Conservation (phyloP, 129 eudicot genomes). For the Tagetes erecta region DNA sequence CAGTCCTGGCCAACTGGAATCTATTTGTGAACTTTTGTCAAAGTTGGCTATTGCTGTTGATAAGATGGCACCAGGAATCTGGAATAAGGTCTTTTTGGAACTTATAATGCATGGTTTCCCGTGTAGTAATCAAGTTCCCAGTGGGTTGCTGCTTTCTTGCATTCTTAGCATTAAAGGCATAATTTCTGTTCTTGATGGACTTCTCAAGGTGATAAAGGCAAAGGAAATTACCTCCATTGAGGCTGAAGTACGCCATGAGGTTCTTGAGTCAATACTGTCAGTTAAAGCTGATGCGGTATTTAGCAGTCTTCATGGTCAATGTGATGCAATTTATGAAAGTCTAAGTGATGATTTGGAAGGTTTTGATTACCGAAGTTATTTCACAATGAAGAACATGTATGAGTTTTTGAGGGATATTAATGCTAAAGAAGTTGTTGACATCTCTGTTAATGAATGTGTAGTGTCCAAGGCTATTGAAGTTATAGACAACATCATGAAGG, state of each 20-base stretch:
- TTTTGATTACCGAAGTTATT: constrained; percentile 63
- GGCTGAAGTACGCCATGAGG: constrained; percentile 46
- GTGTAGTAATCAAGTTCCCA: constrained; percentile 48
- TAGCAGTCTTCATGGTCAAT: constrained; percentile 53
- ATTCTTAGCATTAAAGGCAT: constrained; percentile 68
- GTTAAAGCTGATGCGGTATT: constrained; percentile 70
- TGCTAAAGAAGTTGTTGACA: constrained; percentile 42
- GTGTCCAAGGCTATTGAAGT: constrained; percentile 61
- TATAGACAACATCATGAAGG: constrained; percentile 51
- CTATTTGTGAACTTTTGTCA: constrained; percentile 51
- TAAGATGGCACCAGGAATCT: constrained; percentile 58
- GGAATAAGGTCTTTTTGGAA: constrained; percentile 63
- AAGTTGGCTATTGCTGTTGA: constrained; percentile 50
- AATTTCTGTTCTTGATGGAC: constrained; percentile 48
- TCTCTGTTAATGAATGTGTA: constrained; percentile 50
- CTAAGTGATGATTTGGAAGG: constrained; percentile 52
- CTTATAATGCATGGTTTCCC: constrained; percentile 87
- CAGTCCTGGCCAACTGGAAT: constrained; percentile 45
- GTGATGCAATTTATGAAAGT: constrained; percentile 56
- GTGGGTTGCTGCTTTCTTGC: constrained; percentile 73
- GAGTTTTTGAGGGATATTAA: constrained; percentile 46
- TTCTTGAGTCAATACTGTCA: constrained; percentile 58
- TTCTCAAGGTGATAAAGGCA: constrained; percentile 44
- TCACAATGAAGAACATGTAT: constrained; percentile 66
- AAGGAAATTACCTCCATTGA: constrained; percentile 42